Percentiles rank a stretch among this genome's conserved stretches.
These are phyloP conservation scores for Veloboletus limbatus DNA, from an alignment of 1,284 basidiomycete genomes.

Conservation along the genomic window DNA sequence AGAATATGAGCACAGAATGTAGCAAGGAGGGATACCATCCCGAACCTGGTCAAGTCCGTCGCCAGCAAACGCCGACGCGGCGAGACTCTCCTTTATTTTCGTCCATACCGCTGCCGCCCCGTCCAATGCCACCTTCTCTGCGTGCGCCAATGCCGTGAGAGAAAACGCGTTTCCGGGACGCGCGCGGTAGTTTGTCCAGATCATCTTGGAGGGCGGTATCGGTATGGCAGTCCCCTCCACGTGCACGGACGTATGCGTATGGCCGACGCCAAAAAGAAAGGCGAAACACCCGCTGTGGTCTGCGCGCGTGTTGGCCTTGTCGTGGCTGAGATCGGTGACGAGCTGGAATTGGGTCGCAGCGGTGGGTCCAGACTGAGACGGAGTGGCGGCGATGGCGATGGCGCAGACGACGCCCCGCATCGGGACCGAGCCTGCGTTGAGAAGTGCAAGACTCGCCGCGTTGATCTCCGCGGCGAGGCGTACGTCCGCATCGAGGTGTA, in stretches of 20 bases:
- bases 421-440: conserved; percentile 66
- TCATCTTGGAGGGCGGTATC: conserved; percentile 25
- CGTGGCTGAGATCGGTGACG: conserved; percentile 26
- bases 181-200: conserved; percentile 45
- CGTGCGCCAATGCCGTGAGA: conserved; percentile 41
- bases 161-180: conserved; percentile 32
- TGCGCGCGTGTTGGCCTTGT: too few species aligned
- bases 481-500: conserved; percentile 12
- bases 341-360: conserved; percentile 34
- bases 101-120: conserved; percentile 48
- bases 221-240: too few species aligned
- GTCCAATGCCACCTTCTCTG: conserved; percentile 44
- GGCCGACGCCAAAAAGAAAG: conserved; percentile 53
- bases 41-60: too few species aligned
- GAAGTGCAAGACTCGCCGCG: conserved; percentile 59
- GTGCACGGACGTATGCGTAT: too few species aligned
- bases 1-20: too few species aligned
- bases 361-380: too few species aligned
- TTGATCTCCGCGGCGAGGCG: conserved; percentile 64
- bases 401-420: conserved; percentile 71
- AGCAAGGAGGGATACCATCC: too few species aligned
- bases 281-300: conserved; percentile 53
- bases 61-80: too few species aligned
- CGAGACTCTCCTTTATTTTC: conserved; percentile 46
- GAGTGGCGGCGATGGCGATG: conserved; percentile 48